phyloP scores from a whole-genome alignment of 305 asterid species.

The Ajuga reptans region DNA sequence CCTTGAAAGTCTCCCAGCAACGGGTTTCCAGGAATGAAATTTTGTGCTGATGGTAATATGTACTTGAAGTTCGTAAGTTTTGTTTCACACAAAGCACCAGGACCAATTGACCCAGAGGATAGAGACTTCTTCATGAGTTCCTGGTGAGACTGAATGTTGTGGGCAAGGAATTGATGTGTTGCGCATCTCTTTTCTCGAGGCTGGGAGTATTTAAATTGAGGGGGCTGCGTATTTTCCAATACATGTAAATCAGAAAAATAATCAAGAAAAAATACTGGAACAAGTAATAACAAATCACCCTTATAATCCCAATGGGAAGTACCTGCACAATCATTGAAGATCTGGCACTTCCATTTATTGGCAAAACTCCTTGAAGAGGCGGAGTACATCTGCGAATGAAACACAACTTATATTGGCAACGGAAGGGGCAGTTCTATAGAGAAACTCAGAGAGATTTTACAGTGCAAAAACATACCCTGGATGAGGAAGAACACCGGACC shows the following conservation, averaged over 20 bases:
- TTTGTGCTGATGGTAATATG: constrained; percentile 21
- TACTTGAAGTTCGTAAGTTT: constrained; percentile 25
- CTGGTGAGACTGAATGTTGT: constrained; percentile 39
- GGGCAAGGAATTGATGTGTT: constrained; percentile 47
- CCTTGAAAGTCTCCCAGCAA: constrained; percentile 25
- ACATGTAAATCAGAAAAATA: neutral
- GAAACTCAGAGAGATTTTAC: neutral
- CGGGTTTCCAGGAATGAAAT: constrained; percentile 22
- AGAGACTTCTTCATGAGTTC: constrained; percentile 32
- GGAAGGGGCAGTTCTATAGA: constrained; percentile 6
- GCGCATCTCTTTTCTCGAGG: constrained; percentile 44
- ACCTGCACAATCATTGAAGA: constrained; percentile 36
- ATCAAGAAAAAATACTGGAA: neutral
- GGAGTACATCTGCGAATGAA: constrained; percentile 30
- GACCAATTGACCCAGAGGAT: constrained; percentile 27
- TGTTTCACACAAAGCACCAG: constrained; percentile 23
- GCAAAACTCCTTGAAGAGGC: constrained; percentile 28
- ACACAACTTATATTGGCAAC: constrained; percentile 17
- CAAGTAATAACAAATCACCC: neutral
- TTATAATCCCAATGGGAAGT: neutral
- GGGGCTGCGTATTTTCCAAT: constrained; percentile 32
- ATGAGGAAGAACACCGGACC: constrained; percentile 40
- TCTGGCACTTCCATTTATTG: constrained; percentile 29
- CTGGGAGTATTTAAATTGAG: constrained; percentile 32
- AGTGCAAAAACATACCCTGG: constrained; percentile 32